A percentile compares a stretch with the other conserved stretches of the same genome.
phyloP scores from a whole-genome alignment of 1,139 yeast species.

The Kazachstania sp. region DNA sequence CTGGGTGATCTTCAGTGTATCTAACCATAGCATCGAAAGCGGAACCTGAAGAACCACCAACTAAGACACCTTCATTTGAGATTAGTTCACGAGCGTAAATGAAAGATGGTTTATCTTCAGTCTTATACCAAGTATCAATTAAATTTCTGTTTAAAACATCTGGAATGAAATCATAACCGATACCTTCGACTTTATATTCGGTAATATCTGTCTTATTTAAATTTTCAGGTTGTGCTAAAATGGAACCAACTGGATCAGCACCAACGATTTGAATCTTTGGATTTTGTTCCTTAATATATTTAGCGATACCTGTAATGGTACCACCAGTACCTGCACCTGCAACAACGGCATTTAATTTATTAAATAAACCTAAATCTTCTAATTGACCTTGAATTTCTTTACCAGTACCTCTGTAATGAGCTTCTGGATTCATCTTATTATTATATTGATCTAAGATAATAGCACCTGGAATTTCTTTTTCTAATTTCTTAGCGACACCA shows the following conservation, averaged over 20 bases:
- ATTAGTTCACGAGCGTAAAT: constrained; percentile 75
- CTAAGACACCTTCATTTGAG: constrained; percentile 77
- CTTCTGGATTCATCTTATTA: constrained; percentile 71
- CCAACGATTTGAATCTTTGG: constrained; percentile 56
- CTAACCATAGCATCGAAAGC: constrained; percentile 75
- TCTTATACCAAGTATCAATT: constrained; percentile 79
- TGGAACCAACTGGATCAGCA: constrained; percentile 85
- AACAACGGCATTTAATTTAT: constrained; percentile 64
- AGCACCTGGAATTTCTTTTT: constrained; percentile 78
- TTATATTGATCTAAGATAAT: constrained; percentile 80
- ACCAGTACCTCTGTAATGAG: constrained; percentile 82
- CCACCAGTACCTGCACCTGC: constrained; percentile 95
- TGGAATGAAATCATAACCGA: constrained; percentile 85
- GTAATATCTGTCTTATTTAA: constrained; percentile 49
- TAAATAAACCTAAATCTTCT: constrained; percentile 38
- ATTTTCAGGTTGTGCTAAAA: constrained; percentile 73
- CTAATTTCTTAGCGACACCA: constrained; percentile 77
- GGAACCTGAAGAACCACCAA: constrained; percentile 84
- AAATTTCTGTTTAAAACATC: constrained; percentile 61
- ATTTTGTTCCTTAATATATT: constrained; percentile 67
- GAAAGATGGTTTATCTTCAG: constrained; percentile 77
- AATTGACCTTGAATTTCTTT: constrained; percentile 75
- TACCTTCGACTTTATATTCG: constrained; percentile 80
- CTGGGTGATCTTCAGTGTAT: constrained; percentile 52
- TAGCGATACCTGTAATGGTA: constrained; percentile 79